phyloP scores from a whole-genome alignment of 140 eudicot species.

The Oenanthe javanica region DNA sequence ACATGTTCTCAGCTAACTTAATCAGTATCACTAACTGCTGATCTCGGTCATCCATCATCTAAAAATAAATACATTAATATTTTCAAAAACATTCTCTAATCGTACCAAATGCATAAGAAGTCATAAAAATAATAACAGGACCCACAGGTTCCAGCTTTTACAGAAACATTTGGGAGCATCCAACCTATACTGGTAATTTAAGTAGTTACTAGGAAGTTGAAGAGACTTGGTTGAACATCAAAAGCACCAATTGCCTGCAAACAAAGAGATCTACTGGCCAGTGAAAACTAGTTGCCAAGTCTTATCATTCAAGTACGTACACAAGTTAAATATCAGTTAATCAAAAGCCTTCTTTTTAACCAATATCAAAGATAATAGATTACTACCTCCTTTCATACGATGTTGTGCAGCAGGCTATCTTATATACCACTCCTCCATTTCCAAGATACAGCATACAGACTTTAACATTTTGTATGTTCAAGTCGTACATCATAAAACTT shows the following conservation, averaged over 20 bases:
- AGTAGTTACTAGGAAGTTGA: too few relatives aligned
- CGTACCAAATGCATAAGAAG: slow-evolving; percentile 83
- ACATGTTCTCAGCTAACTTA: not conserved
- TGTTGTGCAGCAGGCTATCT: too few relatives aligned
- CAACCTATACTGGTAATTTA: too few relatives aligned
- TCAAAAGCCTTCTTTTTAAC: not conserved
- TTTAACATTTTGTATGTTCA: not conserved
- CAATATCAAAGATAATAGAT: too few relatives aligned
- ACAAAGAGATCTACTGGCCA: not conserved
- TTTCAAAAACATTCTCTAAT: not conserved
- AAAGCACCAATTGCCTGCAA: not conserved
- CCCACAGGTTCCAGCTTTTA: too few relatives aligned
- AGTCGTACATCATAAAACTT: not conserved
- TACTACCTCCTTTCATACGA: too few relatives aligned
- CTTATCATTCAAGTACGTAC: not conserved
- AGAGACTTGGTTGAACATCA: not conserved
- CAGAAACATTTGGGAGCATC: too few relatives aligned
- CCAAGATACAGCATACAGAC: not conserved
- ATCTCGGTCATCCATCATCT: not conserved
- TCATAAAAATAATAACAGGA: slow-evolving; percentile 7
- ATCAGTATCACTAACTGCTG: not conserved
- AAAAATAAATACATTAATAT: not conserved
- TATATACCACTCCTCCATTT: not conserved
- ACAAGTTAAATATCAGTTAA: not conserved
- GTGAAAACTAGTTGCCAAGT: not conserved